A percentile compares a stretch with the other conserved stretches of the same genome.
Conservation (phyloP, 768 basidiomycete species). For the Plicaturopsis crispa region DNA sequence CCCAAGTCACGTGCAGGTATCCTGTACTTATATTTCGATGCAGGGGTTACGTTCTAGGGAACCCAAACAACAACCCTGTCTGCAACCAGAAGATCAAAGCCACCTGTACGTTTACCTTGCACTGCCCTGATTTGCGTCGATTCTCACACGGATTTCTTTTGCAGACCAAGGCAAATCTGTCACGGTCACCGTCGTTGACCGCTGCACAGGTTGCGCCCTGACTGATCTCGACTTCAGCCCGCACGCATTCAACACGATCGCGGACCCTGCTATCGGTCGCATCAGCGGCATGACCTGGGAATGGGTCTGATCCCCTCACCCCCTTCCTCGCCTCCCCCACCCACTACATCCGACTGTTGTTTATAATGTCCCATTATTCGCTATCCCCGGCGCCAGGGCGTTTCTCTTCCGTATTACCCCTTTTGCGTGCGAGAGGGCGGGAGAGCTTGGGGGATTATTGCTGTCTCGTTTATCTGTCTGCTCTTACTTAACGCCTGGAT, state of each 20-base stretch:
- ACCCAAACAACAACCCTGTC: constrained; percentile 75
- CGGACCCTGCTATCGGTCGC: constrained; percentile 38
- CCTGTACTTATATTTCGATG: not conserved
- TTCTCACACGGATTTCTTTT: not conserved
- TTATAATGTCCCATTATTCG: constrained; percentile 2
- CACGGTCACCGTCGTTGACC: constrained; percentile 47
- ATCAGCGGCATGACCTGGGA: constrained; percentile 42
- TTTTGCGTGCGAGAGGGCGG: constrained; percentile 1
- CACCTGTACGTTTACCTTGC: constrained; percentile 34
- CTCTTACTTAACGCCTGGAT: constrained; percentile 29
- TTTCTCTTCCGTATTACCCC: constrained; percentile 6
- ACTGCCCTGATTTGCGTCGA: not conserved
- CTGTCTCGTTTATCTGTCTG: constrained; percentile 8
- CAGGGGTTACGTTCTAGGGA: constrained; percentile 32
- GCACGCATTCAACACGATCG: constrained; percentile 44
- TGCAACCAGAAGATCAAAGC: constrained; percentile 42
- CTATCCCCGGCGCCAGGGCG: constrained; percentile 12
- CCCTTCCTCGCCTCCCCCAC: constrained; percentile 6
- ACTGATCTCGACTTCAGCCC: constrained; percentile 60
- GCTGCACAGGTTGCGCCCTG: constrained; percentile 47
- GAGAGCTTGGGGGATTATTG: constrained; percentile 1
- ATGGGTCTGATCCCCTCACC: constrained; percentile 26
- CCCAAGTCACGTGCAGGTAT: not conserved
- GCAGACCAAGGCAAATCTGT: constrained; percentile 46
- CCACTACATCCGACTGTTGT: constrained; percentile 1